phyloP scores from a whole-genome alignment of 805 yeast species.

The Candida yuanshanica region DNA sequence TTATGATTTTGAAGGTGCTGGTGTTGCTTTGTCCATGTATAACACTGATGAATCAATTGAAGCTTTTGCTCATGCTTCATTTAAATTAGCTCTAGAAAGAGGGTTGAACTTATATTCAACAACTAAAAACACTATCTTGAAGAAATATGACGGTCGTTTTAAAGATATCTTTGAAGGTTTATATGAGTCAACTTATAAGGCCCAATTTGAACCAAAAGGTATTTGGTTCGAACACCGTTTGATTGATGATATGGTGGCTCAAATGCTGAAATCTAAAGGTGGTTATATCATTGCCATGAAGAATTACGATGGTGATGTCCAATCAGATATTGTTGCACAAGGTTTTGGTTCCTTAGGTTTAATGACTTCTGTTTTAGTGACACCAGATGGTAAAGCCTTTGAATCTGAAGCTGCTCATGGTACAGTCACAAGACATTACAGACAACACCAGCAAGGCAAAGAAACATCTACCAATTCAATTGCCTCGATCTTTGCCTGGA shows the following conservation, averaged over 20 bases:
- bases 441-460: conserved; percentile 94
- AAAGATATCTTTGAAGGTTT: conserved; percentile 87
- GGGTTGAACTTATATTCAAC: conserved; percentile 78
- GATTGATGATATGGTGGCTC: conserved; percentile 98
- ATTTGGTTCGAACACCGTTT: conserved; percentile 96
- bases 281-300: conserved; percentile 95
- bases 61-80: conserved; percentile 91
- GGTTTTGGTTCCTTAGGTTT: conserved; percentile 96
- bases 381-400: conserved; percentile 95
- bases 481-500: conserved; percentile 97
- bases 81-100: conserved; percentile 77
- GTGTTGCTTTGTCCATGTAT: conserved; percentile 89
- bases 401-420: conserved; percentile 99
- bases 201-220: conserved; percentile 68
- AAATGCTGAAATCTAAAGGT: conserved; percentile 93
- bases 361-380: conserved; percentile 93
- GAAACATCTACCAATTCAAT: conserved; percentile 97
- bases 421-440: conserved; percentile 94
- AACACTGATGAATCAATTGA: conserved; percentile 87
- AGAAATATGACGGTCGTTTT: conserved; percentile 91
- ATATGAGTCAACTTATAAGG: conserved; percentile 64
- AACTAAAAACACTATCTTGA: conserved; percentile 92
- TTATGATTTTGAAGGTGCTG: conserved; percentile 59
- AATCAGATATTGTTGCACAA: conserved; percentile 95
- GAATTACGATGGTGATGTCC: conserved; percentile 97